Evolutionary conservation across 352 stramenopile genomes (phyloP).

Genomic region (Globisporangium sylvaticum): DNA sequence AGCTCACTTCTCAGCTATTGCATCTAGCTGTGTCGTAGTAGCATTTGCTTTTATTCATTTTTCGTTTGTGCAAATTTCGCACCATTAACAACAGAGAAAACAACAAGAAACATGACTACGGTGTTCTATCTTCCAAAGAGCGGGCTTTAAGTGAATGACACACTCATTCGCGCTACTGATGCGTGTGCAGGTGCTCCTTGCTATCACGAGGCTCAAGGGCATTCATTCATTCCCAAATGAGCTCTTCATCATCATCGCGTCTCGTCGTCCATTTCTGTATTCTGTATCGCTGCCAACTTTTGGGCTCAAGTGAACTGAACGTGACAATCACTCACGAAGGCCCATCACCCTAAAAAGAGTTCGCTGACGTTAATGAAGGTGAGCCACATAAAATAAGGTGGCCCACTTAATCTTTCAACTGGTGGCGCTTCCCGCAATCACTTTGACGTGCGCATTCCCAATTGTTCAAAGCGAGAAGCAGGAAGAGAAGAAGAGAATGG

Average conservation of each 20-base stretch:
- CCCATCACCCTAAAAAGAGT: not conserved
- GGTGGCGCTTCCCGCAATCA: not conserved
- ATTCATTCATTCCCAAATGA: not conserved
- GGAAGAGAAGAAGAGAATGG: not conserved
- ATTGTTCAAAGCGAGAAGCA: conserved; percentile 5
- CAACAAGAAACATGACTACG: not conserved
- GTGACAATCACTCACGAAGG: not conserved
- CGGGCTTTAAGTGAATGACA: not conserved
- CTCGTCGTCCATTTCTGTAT: not conserved
- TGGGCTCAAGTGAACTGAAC: not conserved
- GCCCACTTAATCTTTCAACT: not conserved
- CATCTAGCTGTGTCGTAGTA: too few relatives aligned
- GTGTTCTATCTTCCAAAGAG: not conserved
- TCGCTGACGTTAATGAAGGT: too few relatives aligned
- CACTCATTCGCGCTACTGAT: not conserved
- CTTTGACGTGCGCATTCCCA: not conserved
- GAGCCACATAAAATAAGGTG: not conserved
- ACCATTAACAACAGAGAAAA: not conserved
- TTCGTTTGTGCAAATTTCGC: not conserved
- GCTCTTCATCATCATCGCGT: not conserved
- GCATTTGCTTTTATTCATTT: not conserved
- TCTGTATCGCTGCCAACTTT: too few relatives aligned
- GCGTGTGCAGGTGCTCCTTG: not conserved
- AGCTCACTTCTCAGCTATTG: not conserved
- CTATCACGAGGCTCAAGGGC: not conserved